Conservation (phyloP, 306 rosid species). For the Pyrus bretschneideri region DNA sequence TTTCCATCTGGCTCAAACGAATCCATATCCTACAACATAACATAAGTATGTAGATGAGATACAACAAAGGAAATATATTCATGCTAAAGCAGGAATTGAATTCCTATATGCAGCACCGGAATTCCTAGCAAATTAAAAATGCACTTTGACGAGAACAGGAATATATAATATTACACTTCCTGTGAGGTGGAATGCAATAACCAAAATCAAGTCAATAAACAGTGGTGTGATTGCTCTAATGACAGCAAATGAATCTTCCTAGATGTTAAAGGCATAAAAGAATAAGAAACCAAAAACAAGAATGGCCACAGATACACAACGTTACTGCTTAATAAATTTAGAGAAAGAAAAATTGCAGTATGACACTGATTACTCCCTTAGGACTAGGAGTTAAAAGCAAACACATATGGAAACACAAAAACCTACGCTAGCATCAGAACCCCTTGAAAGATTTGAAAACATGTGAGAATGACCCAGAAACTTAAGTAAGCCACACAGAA, state of each 20-base stretch:
- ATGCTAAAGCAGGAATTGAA: not conserved
- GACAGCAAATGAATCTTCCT: not conserved
- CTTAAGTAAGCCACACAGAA: not conserved
- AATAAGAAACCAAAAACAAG: not conserved
- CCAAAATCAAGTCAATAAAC: not conserved
- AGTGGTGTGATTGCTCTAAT: not conserved
- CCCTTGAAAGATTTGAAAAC: not conserved
- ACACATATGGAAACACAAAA: not conserved
- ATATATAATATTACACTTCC: not conserved
- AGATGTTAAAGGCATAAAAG: not conserved
- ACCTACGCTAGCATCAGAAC: not conserved
- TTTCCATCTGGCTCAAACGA: conserved; percentile 39
- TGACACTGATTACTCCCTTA: not conserved
- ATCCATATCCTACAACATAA: conserved; percentile 40
- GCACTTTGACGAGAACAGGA: not conserved
- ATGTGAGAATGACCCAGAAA: not conserved
- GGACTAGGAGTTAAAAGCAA: too few species aligned
- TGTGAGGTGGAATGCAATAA: not conserved
- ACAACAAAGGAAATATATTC: not conserved
- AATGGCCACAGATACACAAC: not conserved
- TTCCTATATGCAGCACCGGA: not conserved
- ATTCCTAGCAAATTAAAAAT: not conserved
- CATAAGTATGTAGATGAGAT: not conserved
- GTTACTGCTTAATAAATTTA: not conserved
- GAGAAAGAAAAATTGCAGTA: not conserved